These are phyloP conservation scores for Candida sp. DNA, from an alignment of 1,139 yeast genomes.

Conservation along the genomic window DNA sequence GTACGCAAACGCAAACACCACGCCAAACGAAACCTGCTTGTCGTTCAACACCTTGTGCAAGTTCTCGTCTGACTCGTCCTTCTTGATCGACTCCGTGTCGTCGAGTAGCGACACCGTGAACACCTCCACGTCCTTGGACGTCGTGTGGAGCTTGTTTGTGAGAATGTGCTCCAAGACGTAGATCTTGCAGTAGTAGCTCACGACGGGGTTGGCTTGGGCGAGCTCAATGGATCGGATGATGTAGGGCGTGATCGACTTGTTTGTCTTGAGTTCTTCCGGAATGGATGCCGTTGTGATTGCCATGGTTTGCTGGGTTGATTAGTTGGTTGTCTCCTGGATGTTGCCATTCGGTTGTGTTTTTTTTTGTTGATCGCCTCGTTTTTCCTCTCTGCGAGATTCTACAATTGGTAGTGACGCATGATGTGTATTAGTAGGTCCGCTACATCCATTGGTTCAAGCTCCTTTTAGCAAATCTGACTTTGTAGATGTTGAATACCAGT, in stretches of 20 bases:
- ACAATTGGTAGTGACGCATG: background rate
- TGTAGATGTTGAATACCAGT: slow-evolving; percentile 33
- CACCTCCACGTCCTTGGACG: slow-evolving; percentile 53
- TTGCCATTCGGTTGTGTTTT: background rate
- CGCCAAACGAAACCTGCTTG: slow-evolving; percentile 57
- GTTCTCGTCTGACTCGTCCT: slow-evolving; percentile 33
- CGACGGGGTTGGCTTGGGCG: slow-evolving; percentile 50
- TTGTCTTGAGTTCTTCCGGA: slow-evolving; percentile 32
- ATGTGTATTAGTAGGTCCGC: background rate
- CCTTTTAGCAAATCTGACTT: slow-evolving; percentile 9
- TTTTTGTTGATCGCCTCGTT: background rate
- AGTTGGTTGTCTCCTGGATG: no score
- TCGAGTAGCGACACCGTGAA: slow-evolving; percentile 67
- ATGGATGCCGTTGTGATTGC: slow-evolving; percentile 20
- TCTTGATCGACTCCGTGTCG: slow-evolving; percentile 60
- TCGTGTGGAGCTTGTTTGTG: slow-evolving; percentile 57
- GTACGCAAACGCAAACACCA: slow-evolving; percentile 65
- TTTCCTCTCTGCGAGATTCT: background rate
- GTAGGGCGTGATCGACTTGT: slow-evolving; percentile 47
- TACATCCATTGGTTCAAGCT: slow-evolving; percentile 14
- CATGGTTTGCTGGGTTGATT: slow-evolving; percentile 9
- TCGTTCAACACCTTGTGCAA: slow-evolving; percentile 53
- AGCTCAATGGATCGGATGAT: slow-evolving; percentile 57
- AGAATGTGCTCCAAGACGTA: slow-evolving; percentile 74
- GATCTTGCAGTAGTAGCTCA: slow-evolving; percentile 59